Evolutionary conservation across 2,329 filamentous ascomycete genomes (phyloP).

Genomic region (Microascus cirrosus): DNA sequence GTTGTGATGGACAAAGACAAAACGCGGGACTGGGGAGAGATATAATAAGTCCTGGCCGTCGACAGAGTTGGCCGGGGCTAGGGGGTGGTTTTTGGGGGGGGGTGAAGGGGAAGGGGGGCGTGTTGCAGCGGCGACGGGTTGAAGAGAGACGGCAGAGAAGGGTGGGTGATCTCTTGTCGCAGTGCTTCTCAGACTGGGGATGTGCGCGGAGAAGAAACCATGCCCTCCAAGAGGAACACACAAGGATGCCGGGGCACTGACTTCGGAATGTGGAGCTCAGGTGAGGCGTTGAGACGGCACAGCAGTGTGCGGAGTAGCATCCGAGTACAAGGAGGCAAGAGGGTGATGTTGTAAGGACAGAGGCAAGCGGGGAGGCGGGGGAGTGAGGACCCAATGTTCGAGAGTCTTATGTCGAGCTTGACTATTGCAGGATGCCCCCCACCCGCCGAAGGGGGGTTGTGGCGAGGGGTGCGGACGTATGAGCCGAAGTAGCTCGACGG

Average conservation of each 20-base stretch:
- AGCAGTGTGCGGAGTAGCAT: neutral
- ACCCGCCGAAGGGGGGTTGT: neutral
- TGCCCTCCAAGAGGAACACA: neutral
- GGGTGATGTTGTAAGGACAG: neutral
- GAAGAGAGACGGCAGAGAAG: neutral
- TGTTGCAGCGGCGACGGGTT: neutral
- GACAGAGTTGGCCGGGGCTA: neutral
- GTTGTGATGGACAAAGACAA: slow-evolving; percentile 3
- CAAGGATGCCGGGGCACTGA: neutral
- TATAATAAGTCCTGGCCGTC: slow-evolving; percentile 1
- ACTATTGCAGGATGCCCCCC: neutral
- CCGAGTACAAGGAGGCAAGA: neutral
- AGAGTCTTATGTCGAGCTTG: neutral
- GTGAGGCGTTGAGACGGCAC: slow-evolving; percentile 5
- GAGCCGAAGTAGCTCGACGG: neutral
- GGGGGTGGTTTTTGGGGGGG: neutral
- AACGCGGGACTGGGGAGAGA: slow-evolving; percentile 3
- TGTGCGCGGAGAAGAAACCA: slow-evolving; percentile 2
- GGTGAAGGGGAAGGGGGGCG: neutral
- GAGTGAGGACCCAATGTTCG: neutral
- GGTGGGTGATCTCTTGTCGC: neutral
- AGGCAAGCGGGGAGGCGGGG: neutral
- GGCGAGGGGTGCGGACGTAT: neutral
- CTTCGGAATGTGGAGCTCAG: slow-evolving; percentile 1
- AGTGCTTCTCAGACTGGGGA: neutral